Conservation (phyloP, 331 rosid species). For the Spiraea crenata region DNA sequence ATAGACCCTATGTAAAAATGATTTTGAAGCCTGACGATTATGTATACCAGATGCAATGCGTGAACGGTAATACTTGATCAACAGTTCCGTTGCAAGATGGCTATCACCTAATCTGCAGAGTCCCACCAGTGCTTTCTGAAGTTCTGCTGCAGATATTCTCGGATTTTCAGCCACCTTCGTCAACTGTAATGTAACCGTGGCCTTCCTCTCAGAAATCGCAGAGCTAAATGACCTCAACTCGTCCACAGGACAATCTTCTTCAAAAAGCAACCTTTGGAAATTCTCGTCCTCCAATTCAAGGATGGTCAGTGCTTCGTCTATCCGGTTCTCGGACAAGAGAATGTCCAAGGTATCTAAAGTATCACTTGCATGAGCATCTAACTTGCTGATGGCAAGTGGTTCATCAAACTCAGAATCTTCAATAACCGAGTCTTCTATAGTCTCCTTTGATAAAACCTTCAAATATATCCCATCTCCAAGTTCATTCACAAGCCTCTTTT, state of each 20-base stretch:
- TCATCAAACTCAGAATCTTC: slow-evolving; percentile 26
- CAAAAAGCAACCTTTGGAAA: slow-evolving; percentile 35
- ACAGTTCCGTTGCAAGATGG: slow-evolving; percentile 47
- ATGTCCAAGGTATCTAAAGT: slow-evolving; percentile 55
- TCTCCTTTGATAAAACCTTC: slow-evolving; percentile 34
- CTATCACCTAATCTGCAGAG: slow-evolving; percentile 58
- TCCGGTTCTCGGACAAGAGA: slow-evolving; percentile 50
- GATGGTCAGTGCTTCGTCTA: slow-evolving; percentile 52
- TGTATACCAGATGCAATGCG: slow-evolving; percentile 40
- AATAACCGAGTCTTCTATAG: slow-evolving; percentile 28
- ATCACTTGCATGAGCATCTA: slow-evolving; percentile 41
- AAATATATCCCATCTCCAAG: slow-evolving; percentile 48
- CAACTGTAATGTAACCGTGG: slow-evolving; percentile 31
- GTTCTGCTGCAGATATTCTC: slow-evolving; percentile 45
- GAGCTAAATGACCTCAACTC: slow-evolving; percentile 33
- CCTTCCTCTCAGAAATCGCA: slow-evolving; percentile 48
- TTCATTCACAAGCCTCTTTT: slow-evolving; percentile 43
- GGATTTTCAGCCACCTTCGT: slow-evolving; percentile 46
- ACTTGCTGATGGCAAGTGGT: slow-evolving; percentile 27
- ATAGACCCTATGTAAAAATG: slow-evolving; percentile 35
- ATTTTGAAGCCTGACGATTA: slow-evolving; percentile 34
- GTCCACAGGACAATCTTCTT: slow-evolving; percentile 19
- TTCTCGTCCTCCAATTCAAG: slow-evolving; percentile 52
- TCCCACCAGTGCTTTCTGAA: slow-evolving; percentile 44
- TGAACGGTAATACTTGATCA: slow-evolving; percentile 51